phyloP scores from a whole-genome alignment of 148 eudicot genomes.

The Chenopodium berlandieri region DNA sequence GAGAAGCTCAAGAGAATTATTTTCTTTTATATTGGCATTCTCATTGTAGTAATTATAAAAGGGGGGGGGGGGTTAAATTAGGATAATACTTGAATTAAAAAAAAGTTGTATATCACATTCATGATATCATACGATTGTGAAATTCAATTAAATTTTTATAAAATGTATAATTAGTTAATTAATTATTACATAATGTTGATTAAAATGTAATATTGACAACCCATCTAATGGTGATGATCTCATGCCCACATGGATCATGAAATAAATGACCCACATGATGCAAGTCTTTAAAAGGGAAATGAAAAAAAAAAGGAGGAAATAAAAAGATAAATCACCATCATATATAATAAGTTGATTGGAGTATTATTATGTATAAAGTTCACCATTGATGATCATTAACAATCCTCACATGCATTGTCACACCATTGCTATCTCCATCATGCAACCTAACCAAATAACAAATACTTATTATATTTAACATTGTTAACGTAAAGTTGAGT shows the following conservation, averaged over 20 bases:
- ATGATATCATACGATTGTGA: conserved; percentile 1
- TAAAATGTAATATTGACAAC: conserved; percentile 16
- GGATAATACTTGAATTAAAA: not conserved
- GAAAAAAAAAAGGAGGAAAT: not conserved
- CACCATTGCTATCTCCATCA: conserved; percentile 37
- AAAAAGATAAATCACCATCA: conserved; percentile 7
- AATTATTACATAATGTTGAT: not conserved
- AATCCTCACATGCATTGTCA: conserved; percentile 33
- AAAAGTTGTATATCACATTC: not conserved
- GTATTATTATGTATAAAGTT: conserved; percentile 8
- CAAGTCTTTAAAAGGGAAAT: not conserved
- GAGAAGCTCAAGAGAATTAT: too few relatives aligned
- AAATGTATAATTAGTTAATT: too few relatives aligned
- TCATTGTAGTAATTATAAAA: not conserved
- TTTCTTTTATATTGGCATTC: not conserved
- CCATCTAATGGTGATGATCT: conserved; percentile 28
- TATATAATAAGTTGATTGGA: conserved; percentile 2
- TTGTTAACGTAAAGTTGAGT: conserved; percentile 26
- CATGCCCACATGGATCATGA: conserved; percentile 35
- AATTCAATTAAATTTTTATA: not conserved
- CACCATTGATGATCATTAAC: conserved; percentile 32
- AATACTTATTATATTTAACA: conserved; percentile 6
- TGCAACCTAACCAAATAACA: conserved; percentile 33
- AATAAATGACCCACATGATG: conserved; percentile 38
- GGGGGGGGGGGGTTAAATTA: not conserved